Evolutionary conservation across 2,329 filamentous ascomycete genomes (phyloP).

Genomic region (Colletotrichum truncatum): DNA sequence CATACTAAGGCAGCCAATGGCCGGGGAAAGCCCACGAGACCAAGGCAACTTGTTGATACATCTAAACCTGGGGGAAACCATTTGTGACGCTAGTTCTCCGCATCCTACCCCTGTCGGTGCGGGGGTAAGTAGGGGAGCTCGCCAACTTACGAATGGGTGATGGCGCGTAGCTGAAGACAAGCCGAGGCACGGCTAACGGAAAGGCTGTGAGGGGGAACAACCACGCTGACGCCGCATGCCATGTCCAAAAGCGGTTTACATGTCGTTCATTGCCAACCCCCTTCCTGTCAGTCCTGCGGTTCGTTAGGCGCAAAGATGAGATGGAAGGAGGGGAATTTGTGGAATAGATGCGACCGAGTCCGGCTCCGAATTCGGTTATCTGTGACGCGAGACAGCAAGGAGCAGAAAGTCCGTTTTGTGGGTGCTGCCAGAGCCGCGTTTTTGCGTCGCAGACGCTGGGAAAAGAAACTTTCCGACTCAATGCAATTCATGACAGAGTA

Average conservation of each 20-base stretch:
- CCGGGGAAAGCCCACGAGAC: neutral
- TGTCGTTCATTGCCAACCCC: constrained; percentile 3
- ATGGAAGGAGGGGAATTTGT: neutral
- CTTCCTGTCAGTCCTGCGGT: neutral
- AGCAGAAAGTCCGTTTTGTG: neutral
- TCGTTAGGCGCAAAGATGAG: neutral
- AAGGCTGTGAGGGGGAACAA: constrained; percentile 13
- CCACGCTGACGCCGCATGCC: neutral
- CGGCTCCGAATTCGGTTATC: constrained; percentile 4
- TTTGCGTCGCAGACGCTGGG: neutral
- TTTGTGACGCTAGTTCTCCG: constrained; percentile 24
- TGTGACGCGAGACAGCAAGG: neutral
- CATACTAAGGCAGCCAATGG: constrained; percentile 13
- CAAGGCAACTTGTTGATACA: constrained; percentile 3
- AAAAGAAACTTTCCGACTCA: neutral
- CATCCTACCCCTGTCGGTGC: constrained; percentile 25
- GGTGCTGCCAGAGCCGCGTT: neutral
- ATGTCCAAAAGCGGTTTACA: constrained; percentile 19
- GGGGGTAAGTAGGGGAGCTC: constrained; percentile 8
- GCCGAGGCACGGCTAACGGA: constrained; percentile 14
- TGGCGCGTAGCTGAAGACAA: neutral
- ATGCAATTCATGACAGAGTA: neutral
- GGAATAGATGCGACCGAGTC: neutral
- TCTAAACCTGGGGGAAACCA: constrained; percentile 7
- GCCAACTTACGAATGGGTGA: neutral